Conservation (phyloP, 2,329 filamentous ascomycete species). For the Plectosphaerella cucumerina region DNA sequence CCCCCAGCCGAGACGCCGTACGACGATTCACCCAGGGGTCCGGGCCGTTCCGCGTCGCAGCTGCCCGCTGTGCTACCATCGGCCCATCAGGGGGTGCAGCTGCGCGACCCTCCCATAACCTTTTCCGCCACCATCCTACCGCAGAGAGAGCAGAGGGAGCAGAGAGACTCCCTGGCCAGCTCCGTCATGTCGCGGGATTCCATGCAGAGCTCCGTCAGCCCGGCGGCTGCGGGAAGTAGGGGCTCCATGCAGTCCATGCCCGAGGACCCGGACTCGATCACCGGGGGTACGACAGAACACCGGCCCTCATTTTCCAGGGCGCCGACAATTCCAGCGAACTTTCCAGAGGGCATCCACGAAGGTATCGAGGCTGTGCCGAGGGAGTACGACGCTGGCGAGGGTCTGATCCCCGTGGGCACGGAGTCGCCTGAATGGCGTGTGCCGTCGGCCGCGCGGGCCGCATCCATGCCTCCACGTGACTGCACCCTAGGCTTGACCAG, state of each 20-base stretch:
- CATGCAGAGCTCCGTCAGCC: slow-evolving; percentile 26
- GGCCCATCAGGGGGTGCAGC: too few species aligned
- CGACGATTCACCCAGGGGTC: not conserved
- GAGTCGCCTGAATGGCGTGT: slow-evolving; percentile 14
- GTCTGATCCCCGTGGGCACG: slow-evolving; percentile 30
- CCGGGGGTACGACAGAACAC: not conserved
- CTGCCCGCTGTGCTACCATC: too few species aligned
- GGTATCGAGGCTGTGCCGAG: slow-evolving; percentile 7
- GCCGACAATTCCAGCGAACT: slow-evolving; percentile 6
- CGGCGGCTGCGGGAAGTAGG: slow-evolving; percentile 13
- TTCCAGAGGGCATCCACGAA: slow-evolving; percentile 7
- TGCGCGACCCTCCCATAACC: too few species aligned
- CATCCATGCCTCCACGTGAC: slow-evolving; percentile 20
- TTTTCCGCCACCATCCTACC: slow-evolving; percentile 1
- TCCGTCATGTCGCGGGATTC: slow-evolving; percentile 25
- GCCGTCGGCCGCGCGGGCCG: slow-evolving; percentile 12
- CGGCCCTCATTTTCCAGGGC: not conserved
- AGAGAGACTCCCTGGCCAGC: slow-evolving; percentile 9
- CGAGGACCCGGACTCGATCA: not conserved
- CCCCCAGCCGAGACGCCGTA: not conserved
- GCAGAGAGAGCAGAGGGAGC: not conserved
- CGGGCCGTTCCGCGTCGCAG: too few species aligned
- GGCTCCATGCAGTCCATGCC: slow-evolving; percentile 7
- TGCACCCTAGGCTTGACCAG: slow-evolving; percentile 39
- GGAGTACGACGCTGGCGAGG: slow-evolving; percentile 19